phyloP scores from a whole-genome alignment of 192 early-diverging fungal species.

The Coemansia sp. region DNA sequence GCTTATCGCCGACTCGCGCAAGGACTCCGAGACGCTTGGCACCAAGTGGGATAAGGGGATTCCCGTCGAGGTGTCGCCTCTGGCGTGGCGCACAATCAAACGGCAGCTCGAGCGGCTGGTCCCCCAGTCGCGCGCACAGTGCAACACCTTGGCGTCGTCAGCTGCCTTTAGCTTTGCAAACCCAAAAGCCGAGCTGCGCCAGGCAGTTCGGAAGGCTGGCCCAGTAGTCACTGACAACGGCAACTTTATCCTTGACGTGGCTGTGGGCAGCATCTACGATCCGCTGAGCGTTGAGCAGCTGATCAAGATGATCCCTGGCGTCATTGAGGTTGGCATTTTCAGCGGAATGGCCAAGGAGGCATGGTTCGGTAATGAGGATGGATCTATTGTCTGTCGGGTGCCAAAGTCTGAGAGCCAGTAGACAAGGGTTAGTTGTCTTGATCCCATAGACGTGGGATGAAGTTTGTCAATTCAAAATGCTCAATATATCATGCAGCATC shows the following conservation, averaged over 20 bases:
- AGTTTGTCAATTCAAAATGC: neutral
- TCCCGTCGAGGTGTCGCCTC: conserved; percentile 86
- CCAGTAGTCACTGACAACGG: conserved; percentile 94
- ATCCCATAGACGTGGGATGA: neutral
- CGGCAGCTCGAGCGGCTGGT: conserved; percentile 50
- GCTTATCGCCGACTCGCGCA: conserved; percentile 88
- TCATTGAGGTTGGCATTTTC: conserved; percentile 93
- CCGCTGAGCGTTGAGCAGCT: conserved; percentile 55
- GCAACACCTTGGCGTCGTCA: neutral
- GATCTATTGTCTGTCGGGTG: conserved; percentile 53
- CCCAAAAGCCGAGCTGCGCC: conserved; percentile 66
- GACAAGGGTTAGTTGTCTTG: neutral
- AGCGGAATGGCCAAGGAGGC: conserved; percentile 78
- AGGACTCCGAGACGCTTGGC: conserved; percentile 75
- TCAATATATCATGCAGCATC: neutral
- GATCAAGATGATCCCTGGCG: conserved; percentile 77
- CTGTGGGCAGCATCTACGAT: conserved; percentile 72
- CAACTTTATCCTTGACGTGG: conserved; percentile 86
- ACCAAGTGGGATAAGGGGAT: conserved; percentile 86
- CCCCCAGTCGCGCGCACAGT: conserved; percentile 10
- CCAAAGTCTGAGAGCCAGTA: conserved; percentile 6
- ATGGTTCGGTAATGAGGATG: conserved; percentile 84
- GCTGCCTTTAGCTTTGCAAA: conserved; percentile 30
- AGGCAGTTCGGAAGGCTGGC: conserved; percentile 85
- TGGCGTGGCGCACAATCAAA: conserved; percentile 70